Evolutionary conservation across 805 yeast genomes (phyloP), one percentile per base, ranked within the genome.

Genomic region (Candida ortonii): DNA sequence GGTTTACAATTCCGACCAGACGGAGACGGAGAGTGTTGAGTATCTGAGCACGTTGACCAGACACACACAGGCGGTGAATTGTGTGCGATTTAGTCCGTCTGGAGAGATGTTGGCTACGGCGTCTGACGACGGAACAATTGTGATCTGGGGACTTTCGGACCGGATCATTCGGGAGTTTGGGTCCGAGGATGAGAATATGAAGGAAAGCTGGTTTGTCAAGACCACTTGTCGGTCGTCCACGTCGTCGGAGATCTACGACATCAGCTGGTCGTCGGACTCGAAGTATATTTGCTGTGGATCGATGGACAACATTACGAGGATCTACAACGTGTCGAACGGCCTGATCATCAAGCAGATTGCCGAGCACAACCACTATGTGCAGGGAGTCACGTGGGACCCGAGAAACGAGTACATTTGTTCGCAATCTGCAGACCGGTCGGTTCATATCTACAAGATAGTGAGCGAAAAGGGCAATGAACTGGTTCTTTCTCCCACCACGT

Each of bases 351-450:
- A 67, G 17, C 81, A 77, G 46, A 66, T 80, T 40, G 75, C 76
- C 5, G 86, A 84, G 38, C 97, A 93, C 59, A 66, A 67, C 29
- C 96, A 89, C 57, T 90, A 86, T 49, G 94, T 93, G 3, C 99
- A 93, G 60, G 99, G 99, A 3, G 90, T 93, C 5, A 69, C 83
- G 0, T 93, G 97, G 97, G 98, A 93, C 56, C 98, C 98, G 6
- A 55, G 66, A 34, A 78, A 82, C 43, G 76, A 82, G 55, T 86
- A 60, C 46, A 59, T 93, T 5, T 86, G 89, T 1, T 83, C 96
- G 6, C 96, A 89, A 57, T 78, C 93, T 16, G 94, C 96, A 9
- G 98, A 93, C 61, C 64, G 96, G 40, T 70, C 86, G 2, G 80
- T 90, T 9, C 79, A 78, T 44, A 64, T 93, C n/a, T 85, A 85